Conservation (phyloP, 257 asterid species). For the Henckelia pumila region DNA sequence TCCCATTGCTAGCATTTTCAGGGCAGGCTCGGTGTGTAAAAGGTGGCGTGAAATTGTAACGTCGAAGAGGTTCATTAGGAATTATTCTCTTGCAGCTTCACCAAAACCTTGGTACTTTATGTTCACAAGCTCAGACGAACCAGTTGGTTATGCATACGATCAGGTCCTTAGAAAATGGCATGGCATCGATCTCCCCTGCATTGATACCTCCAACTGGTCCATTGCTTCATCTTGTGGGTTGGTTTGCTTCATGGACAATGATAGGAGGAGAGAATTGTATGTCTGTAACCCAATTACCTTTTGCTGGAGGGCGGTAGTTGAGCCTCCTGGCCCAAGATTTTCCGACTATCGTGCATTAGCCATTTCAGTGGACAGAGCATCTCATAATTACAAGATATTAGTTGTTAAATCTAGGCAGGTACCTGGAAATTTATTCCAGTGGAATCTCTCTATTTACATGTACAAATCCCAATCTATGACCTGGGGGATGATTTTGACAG, state of each 20-base stretch:
- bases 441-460: conserved; percentile 78
- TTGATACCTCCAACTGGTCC: conserved; percentile 68
- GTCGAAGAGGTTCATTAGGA: conserved; percentile 68
- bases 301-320: conserved; percentile 39
- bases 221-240: conserved; percentile 77
- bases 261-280: conserved; percentile 60
- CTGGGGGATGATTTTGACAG: conserved; percentile 62
- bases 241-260: conserved; percentile 87
- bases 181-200: conserved; percentile 71
- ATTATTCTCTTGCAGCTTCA: conserved; percentile 40
- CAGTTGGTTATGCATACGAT: conserved; percentile 78
- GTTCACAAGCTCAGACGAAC: conserved; percentile 91
- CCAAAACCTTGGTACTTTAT: conserved; percentile 96
- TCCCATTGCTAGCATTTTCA: conserved; percentile 74
- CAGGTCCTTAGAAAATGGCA: conserved; percentile 77
- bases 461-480: conserved; percentile 53
- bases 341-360: conserved; percentile 81
- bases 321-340: conserved; percentile 65
- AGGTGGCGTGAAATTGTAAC: conserved; percentile 79
- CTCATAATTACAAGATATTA: conserved; percentile 46
- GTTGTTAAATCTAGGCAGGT: conserved; percentile 81
- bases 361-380: conserved; percentile 41
- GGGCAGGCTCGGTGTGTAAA: conserved; percentile 79
- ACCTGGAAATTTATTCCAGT: conserved; percentile 69
- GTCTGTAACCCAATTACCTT: conserved; percentile 83